These are phyloP conservation scores for Cyberlindnera japonica DNA, from an alignment of 805 yeast species.

Conservation along the genomic window DNA sequence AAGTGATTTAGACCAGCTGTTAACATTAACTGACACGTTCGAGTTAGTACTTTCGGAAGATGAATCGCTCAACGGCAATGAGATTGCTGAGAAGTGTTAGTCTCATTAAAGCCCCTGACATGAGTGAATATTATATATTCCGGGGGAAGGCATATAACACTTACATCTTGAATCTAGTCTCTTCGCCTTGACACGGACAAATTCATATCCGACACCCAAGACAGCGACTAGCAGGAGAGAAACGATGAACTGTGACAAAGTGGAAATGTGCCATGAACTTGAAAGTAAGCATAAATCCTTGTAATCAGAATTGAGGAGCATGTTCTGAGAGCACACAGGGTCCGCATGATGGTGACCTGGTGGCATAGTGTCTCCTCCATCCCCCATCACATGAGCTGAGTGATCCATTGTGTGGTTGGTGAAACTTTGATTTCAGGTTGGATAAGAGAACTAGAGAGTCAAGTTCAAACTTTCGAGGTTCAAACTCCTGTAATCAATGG, in stretches of 20 bases:
- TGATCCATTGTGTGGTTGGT: conserved; percentile 20
- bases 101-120: background rate
- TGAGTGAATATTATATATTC: background rate
- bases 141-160: conserved; percentile 7
- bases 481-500: too few species aligned
- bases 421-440: background rate
- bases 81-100: conserved; percentile 6
- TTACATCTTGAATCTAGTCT: conserved; percentile 20
- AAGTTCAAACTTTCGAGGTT: too few species aligned
- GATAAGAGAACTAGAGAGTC: too few species aligned
- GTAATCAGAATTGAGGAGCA: conserved; percentile 80
- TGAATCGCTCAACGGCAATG: conserved; percentile 4
- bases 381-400: conserved; percentile 21
- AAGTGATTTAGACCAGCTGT: conserved; percentile 34
- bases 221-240: conserved; percentile 47
- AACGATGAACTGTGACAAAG: conserved; percentile 45
- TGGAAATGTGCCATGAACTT: conserved; percentile 74
- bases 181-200: conserved; percentile 33
- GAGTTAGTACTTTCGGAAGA: conserved; percentile 8
- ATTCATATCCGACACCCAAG: conserved; percentile 60
- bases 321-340: conserved; percentile 53
- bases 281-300: conserved; percentile 69
- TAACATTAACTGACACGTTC: conserved; percentile 13
- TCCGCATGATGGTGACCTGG: conserved; percentile 22
- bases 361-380: conserved; percentile 18